Base-by-base conservation (phyloP, 2,329 filamentous ascomycete species). In the Shiraia sp. region DNA sequence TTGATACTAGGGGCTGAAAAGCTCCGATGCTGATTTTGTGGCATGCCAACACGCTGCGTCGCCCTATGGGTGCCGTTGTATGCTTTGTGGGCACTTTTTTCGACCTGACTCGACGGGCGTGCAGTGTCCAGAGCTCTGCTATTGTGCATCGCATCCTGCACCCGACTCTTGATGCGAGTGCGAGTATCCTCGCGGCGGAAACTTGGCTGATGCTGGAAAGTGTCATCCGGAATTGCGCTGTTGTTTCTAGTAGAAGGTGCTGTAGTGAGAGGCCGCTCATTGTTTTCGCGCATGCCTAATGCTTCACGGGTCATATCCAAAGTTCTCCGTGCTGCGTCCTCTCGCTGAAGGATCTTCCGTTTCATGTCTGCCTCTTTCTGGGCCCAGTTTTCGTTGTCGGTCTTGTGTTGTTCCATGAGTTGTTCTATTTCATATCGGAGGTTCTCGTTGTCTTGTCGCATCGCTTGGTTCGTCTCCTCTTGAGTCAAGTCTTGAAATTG, bases 401-500 rank as follows among this genome's bases (percentile, higher is more conserved):
- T 59, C 10, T 70, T 59, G 45, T 63, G 59, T 40, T 70, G 59
- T 13, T 61, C 55, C 25, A 63, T 55, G 34, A 69, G 45, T 15
- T 70, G 60, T 3, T 63, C 58, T 12, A 74, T 56, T 39, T 73
- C 65, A 6, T 59, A 44, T 10, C 68, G 67, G 34, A 75, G 61
- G 19, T 68, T 61, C 32, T 71, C 61, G 26, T 74, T 74, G 36
- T 73, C 68, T 1, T 65, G 32, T 22, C 67, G 63, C 37, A 76
- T 65, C 3, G 61, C 59, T 23, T 71, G 63, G 24, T 73, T 68
- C 0, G 61, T 64, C 43, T 69, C 55, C 35, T 70, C 63, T 24
- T 68, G 65, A 3, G 66, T 62, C 41, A 58, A 55, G 22, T 66
- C 68, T 23, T 66, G 55, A 42, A 70, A 66, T 19, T 64, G 59